Base-by-base conservation (phyloP, 2,329 filamentous ascomycete species). In the Cercospora beticola region DNA sequence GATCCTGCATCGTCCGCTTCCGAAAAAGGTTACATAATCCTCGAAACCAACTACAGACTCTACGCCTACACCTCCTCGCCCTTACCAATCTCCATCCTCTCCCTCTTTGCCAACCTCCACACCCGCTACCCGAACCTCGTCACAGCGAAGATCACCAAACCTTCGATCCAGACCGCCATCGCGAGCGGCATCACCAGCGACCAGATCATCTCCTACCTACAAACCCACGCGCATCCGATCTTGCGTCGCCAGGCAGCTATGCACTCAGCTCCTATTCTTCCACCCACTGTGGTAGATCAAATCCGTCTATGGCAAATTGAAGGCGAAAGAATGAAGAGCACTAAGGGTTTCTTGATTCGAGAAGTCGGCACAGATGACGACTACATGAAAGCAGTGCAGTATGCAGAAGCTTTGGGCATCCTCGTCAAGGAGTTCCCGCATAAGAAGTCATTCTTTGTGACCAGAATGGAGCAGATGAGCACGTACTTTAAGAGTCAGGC, bases 221-320 rank as follows among this genome's bases (percentile, higher is more conserved):
- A 90, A 7, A 91, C 92, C 4, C 94, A 99, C 81, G 95, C 95
- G 0, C 95, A 99, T 81, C 93, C 96, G 56, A 92, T 98, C 80
- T 93, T 99, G 88, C 89, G 91, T 74, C 90, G 91, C 70, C 85
- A 87, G 54, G 65, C 71, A n/a, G 64, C 69, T 12, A 31, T 67
- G 4, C 61, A 71, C 54, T 64, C 66, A 52, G 86, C 87, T 0
- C 91, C 94, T 1, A 88, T 97, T 16, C 86, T 99, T 1, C 95
- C 96, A 0, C 94, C 95, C 0, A 98, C 96, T 0, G 95, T 99
- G 16, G 92, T 97, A 71, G 95, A 99, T 80, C 95, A 99, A 83
- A 97, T 99, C 76, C 87, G 94, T 2, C 87, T 99, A 21, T 99
- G 95, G 95, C 94, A 99, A 83, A 89, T 98, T 63, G 95, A 99